phyloP scores from a whole-genome alignment of 2,329 filamentous ascomycete genomes.

The Fusarium sp. region DNA sequence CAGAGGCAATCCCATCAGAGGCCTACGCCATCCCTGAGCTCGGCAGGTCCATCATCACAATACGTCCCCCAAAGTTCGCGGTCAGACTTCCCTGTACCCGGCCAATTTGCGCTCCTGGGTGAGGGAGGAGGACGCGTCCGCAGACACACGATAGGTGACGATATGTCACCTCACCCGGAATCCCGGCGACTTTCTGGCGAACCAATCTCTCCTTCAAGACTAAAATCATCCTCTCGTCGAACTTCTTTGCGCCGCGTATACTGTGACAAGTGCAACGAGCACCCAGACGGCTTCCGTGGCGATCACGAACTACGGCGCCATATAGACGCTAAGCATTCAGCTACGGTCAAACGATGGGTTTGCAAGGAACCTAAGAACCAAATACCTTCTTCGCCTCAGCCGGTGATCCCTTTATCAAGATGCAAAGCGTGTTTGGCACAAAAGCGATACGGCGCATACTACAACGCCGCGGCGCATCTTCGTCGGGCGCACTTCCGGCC shows the following conservation, averaged over 20 bases:
- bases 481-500: slow-evolving; percentile 70
- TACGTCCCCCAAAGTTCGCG: slow-evolving; percentile 21
- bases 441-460: slow-evolving; percentile 71
- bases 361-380: slow-evolving; percentile 64
- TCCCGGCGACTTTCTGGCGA: slow-evolving; percentile 56
- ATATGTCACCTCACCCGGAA: slow-evolving; percentile 38
- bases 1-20: slow-evolving; percentile 29
- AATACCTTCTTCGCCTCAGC: slow-evolving; percentile 57
- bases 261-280: slow-evolving; percentile 83
- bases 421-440: slow-evolving; percentile 70
- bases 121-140: slow-evolving; percentile 38
- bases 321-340: slow-evolving; percentile 69
- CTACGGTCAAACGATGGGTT: slow-evolving; percentile 68
- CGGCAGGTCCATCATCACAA: slow-evolving; percentile 35
- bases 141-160: slow-evolving; percentile 46
- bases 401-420: slow-evolving; percentile 65
- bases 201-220: slow-evolving; percentile 55
- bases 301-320: slow-evolving; percentile 87
- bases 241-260: slow-evolving; percentile 77
- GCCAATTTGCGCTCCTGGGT: slow-evolving; percentile 25
- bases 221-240: slow-evolving; percentile 62
- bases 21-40: slow-evolving; percentile 21
- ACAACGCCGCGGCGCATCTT: slow-evolving; percentile 71
- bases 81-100: slow-evolving; percentile 31
- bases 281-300: slow-evolving; percentile 88